These are phyloP conservation scores for Aspergillus olivimuriae DNA, from an alignment of 495 filamentous ascomycete species.

Conservation along the genomic window DNA sequence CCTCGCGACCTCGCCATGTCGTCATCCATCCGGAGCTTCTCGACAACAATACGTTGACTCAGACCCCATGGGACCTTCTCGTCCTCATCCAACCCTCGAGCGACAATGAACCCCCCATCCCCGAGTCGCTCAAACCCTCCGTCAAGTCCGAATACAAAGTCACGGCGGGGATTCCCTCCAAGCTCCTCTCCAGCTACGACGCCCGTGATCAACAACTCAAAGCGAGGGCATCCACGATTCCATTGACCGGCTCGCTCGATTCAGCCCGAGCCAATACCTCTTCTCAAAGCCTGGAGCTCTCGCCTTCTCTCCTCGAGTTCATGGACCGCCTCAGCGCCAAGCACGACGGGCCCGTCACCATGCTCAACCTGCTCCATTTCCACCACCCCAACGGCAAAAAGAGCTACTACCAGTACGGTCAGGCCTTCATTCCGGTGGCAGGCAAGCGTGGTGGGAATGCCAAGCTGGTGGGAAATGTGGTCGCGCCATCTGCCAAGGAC, in stretches of 20 bases:
- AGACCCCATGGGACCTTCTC: constrained; percentile 51
- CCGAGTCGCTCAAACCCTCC: constrained; percentile 22
- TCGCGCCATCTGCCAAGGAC: constrained; percentile 18
- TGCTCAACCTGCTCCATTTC: constrained; percentile 66
- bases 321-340: constrained; percentile 27
- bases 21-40: constrained; percentile 48
- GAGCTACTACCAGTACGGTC: constrained; percentile 52
- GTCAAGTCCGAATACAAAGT: constrained; percentile 41
- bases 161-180: constrained; percentile 48
- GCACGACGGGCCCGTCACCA: constrained; percentile 48
- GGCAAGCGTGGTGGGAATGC: constrained; percentile 48
- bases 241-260: constrained; percentile 36
- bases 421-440: constrained; percentile 51
- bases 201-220: constrained; percentile 42
- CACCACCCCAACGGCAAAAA: constrained; percentile 41
- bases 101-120: constrained; percentile 21
- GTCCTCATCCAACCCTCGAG: constrained; percentile 33
- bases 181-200: constrained; percentile 40
- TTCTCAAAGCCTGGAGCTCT: constrained; percentile 50
- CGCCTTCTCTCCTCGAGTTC: constrained; percentile 44
- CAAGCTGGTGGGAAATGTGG: constrained; percentile 58
- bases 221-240: constrained; percentile 22
- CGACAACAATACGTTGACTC: constrained; percentile 41
- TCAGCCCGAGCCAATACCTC: constrained; percentile 20
- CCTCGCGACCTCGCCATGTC: constrained; percentile 31